Conservation (phyloP, 805 yeast species). For the Nakazawaea laoshanensis region DNA sequence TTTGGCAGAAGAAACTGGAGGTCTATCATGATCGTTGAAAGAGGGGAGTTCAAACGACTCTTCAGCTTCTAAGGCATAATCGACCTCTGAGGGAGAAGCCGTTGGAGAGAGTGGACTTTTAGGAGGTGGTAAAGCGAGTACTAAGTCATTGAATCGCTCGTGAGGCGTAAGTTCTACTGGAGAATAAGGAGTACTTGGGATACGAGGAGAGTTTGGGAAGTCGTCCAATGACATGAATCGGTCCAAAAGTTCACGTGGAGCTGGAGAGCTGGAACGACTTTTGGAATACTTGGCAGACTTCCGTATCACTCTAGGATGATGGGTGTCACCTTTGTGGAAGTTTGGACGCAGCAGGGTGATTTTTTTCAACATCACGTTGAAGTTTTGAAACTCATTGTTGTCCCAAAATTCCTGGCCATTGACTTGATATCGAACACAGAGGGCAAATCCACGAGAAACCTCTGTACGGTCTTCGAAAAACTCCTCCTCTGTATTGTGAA, state of each 20-base stretch:
- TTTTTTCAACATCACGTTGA: constrained; percentile 37
- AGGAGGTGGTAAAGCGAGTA: too few species aligned
- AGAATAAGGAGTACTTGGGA: constrained; percentile 7
- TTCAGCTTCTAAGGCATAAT: too few species aligned
- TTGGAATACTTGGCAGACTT: constrained; percentile 3
- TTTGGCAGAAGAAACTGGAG: constrained; percentile 37
- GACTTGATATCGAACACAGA: constrained; percentile 52
- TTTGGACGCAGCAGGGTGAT: constrained; percentile 2
- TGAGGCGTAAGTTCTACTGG: constrained; percentile 7
- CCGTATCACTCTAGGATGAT: constrained; percentile 1
- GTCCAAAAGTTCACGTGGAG: constrained; percentile 14
- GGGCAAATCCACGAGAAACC: constrained; percentile 17
- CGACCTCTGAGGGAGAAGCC: background rate
- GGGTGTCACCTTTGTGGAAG: constrained; percentile 4
- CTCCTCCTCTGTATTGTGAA: constrained; percentile 19
- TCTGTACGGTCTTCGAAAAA: background rate
- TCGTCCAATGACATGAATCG: constrained; percentile 4
- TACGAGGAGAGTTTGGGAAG: constrained; percentile 21
- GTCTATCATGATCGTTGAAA: constrained; percentile 15
- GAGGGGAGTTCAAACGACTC: too few species aligned
- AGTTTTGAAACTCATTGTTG: constrained; percentile 56
- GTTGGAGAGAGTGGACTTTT: too few species aligned
- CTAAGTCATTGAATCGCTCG: too few species aligned
- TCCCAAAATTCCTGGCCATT: constrained; percentile 64
- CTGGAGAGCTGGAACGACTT: constrained; percentile 13